Evolutionary conservation across 2,329 filamentous ascomycete genomes (phyloP).

Genomic region (Aureobasidium sp.): DNA sequence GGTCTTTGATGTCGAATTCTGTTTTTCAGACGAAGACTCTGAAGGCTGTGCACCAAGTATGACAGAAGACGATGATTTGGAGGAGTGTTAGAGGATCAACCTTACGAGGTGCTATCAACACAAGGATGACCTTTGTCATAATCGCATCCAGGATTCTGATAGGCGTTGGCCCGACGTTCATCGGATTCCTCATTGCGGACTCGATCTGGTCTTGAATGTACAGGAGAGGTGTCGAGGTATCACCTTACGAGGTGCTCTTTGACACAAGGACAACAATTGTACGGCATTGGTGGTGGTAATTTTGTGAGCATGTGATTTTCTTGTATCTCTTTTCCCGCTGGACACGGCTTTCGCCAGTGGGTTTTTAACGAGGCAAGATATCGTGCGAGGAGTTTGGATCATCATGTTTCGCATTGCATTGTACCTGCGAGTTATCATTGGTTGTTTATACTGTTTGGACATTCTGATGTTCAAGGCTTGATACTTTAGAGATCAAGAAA

Average conservation of each 20-base stretch:
- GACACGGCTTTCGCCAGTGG: neutral
- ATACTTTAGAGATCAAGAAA: neutral
- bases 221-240: neutral
- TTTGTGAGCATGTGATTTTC: neutral
- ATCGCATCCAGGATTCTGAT: conserved; percentile 4
- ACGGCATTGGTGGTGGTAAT: neutral
- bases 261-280: neutral
- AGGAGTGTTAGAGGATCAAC: neutral
- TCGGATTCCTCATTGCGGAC: neutral
- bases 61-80: neutral
- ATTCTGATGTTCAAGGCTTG: neutral
- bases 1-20: neutral
- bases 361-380: conserved; percentile 7
- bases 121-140: conserved; percentile 1
- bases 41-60: neutral
- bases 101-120: neutral
- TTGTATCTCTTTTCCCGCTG: conserved; percentile 12
- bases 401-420: neutral
- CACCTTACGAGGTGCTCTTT: neutral
- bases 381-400: neutral
- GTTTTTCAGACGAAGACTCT: neutral
- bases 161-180: conserved; percentile 2
- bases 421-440: neutral
- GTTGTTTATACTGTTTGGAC: neutral
- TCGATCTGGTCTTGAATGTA: neutral